Evolutionary conservation across 306 rosid genomes (phyloP).

Genomic region (Crotalaria pallida): DNA sequence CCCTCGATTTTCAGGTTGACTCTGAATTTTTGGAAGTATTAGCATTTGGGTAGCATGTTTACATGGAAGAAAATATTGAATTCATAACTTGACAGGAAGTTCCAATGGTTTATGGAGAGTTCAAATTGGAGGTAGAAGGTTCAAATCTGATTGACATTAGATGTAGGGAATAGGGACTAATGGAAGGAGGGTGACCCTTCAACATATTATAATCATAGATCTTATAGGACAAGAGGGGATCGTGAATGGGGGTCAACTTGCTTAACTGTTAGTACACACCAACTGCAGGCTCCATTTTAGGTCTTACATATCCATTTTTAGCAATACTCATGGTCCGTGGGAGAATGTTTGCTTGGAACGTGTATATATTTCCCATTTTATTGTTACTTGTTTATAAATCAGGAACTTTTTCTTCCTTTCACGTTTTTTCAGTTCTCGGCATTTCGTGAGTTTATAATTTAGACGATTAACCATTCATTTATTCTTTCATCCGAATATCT

Average conservation of each 20-base stretch:
- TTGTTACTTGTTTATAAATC: neutral
- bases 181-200: neutral
- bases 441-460: neutral
- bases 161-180: neutral
- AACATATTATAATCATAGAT: neutral
- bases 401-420: neutral
- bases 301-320: neutral
- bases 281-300: neutral
- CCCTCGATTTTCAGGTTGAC: slow-evolving; percentile 54
- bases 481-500: slow-evolving; percentile 16
- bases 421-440: neutral
- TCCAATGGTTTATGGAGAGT: slow-evolving; percentile 7
- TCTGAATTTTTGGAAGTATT: slow-evolving; percentile 65
- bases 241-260: neutral
- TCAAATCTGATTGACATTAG: neutral
- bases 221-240: neutral
- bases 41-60: slow-evolving; percentile 54
- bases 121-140: neutral
- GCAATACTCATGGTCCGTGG: neutral
- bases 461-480: neutral
- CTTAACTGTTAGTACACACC: neutral
- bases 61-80: neutral
- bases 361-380: neutral
- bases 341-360: neutral
- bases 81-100: neutral